Percentiles rank a stretch among this genome's conserved stretches.
These are phyloP conservation scores for Coelastrella sp. DNA, from an alignment of 139 green algal species.

Conservation along the genomic window DNA sequence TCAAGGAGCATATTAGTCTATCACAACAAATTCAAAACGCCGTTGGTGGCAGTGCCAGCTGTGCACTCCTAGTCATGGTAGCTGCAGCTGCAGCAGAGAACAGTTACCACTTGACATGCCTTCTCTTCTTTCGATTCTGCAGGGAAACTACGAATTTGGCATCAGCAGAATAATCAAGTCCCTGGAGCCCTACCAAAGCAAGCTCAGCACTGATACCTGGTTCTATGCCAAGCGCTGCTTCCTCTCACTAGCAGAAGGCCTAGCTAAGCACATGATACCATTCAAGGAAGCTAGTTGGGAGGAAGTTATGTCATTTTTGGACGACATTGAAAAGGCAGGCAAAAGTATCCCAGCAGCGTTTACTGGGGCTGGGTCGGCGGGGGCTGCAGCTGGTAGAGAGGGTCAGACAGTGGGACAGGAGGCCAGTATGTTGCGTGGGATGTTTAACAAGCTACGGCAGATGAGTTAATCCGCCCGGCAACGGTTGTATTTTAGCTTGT, in stretches of 20 bases:
- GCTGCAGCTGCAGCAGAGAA: no score
- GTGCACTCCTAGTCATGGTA: no score
- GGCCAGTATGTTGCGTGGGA: conserved; percentile 63
- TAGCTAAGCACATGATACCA: conserved; percentile 91
- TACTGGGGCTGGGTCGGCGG: conserved; percentile 11
- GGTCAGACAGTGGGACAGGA: conserved; percentile 60
- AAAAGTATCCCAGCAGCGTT: conserved; percentile 19
- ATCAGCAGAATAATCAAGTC: conserved; percentile 90
- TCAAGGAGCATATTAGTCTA: no score
- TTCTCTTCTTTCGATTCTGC: background rate
- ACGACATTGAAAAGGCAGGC: conserved; percentile 42
- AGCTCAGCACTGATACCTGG: conserved; percentile 86
- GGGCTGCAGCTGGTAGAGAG: conserved; percentile 39
- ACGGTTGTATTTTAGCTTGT: background rate
- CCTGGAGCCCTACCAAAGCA: conserved; percentile 88
- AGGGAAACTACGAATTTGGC: conserved; percentile 93
- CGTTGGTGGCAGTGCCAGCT: no score
- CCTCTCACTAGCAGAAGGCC: conserved; percentile 84
- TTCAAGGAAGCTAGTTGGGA: conserved; percentile 78
- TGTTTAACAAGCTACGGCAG: conserved; percentile 67
- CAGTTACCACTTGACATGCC: no score
- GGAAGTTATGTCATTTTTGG: conserved; percentile 65
- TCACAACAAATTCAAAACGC: no score
- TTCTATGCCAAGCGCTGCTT: conserved; percentile 85
- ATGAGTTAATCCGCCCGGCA: background rate